A percentile compares a stretch with the other conserved stretches of the same genome.
Evolutionary conservation across 2,329 filamentous ascomycete genomes (phyloP).

Genomic region (Aspergillus carbonarius): DNA sequence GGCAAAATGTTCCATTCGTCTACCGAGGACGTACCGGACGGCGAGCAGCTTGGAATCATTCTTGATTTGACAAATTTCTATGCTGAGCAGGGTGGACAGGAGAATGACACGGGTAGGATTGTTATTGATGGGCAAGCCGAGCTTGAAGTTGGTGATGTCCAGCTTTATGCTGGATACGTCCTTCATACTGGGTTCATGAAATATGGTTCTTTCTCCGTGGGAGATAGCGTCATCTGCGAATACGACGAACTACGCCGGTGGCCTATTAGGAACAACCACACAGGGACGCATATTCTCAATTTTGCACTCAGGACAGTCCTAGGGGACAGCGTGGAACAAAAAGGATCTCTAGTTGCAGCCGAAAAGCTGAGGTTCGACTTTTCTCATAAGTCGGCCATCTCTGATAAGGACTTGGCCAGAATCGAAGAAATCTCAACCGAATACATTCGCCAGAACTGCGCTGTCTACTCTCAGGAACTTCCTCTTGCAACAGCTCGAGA

Average conservation of each 20-base stretch:
- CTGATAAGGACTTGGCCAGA: constrained; percentile 75
- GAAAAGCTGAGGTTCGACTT: constrained; percentile 99
- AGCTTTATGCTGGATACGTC: constrained; percentile 90
- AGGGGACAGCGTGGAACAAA: constrained; percentile 88
- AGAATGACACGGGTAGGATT: constrained; percentile 82
- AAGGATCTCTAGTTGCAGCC: constrained; percentile 88
- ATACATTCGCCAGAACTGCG: constrained; percentile 84
- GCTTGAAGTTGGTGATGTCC: constrained; percentile 87
- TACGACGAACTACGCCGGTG: constrained; percentile 89
- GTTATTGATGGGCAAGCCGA: constrained; percentile 85
- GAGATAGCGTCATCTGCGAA: constrained; percentile 83
- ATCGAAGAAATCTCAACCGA: constrained; percentile 82
- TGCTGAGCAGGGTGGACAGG: constrained; percentile 94
- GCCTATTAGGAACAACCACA: constrained; percentile 96
- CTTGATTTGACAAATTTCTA: constrained; percentile 96
- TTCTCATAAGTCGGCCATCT: constrained; percentile 81
- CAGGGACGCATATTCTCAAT: constrained; percentile 94
- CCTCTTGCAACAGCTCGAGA: constrained; percentile 75
- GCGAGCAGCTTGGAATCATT: constrained; percentile 82
- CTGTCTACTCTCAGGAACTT: constrained; percentile 84
- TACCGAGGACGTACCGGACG: constrained; percentile 70
- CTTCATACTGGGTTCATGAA: constrained; percentile 90
- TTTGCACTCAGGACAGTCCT: constrained; percentile 87
- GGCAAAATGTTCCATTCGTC: constrained; percentile 74
- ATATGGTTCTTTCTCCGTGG: constrained; percentile 75